These are phyloP conservation scores for Sporothrix pseudoabietina DNA, from an alignment of 2,329 filamentous ascomycete species.

Conservation along the genomic window DNA sequence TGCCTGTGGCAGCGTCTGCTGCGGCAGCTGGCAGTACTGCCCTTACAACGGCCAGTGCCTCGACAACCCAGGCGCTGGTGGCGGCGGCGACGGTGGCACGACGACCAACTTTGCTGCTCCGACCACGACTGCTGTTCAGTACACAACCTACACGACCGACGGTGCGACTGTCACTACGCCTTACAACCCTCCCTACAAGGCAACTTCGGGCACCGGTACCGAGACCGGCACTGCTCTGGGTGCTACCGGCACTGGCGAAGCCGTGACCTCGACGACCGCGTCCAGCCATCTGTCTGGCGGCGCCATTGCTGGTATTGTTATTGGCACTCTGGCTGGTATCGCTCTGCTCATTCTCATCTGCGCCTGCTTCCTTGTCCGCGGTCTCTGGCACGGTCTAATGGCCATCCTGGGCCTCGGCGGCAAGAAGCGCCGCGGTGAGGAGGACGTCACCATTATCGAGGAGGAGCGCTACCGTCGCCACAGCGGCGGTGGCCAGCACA, in stretches of 20 bases:
- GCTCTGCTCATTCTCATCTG: slow-evolving; percentile 69
- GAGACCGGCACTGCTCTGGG: slow-evolving; percentile 54
- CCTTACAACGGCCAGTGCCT: slow-evolving; percentile 60
- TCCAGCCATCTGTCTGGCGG: slow-evolving; percentile 60
- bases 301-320: slow-evolving; percentile 79
- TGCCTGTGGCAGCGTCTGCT: slow-evolving; percentile 70
- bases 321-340: slow-evolving; percentile 69
- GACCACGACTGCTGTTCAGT: slow-evolving; percentile 39
- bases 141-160: slow-evolving; percentile 45
- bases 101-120: slow-evolving; percentile 40
- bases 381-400: slow-evolving; percentile 61
- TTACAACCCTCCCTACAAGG: slow-evolving; percentile 54
- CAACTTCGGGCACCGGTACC: slow-evolving; percentile 57
- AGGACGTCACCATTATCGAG: slow-evolving; percentile 51
- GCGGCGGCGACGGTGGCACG: slow-evolving; percentile 36
- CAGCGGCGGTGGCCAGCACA: slow-evolving; percentile 54
- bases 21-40: slow-evolving; percentile 70
- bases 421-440: slow-evolving; percentile 49
- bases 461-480: slow-evolving; percentile 63
- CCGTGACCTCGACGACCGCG: slow-evolving; percentile 45
- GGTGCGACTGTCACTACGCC: slow-evolving; percentile 56
- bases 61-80: slow-evolving; percentile 47
- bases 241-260: slow-evolving; percentile 55
- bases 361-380: slow-evolving; percentile 70
- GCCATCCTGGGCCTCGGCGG: slow-evolving; percentile 62